A percentile compares a stretch with the other conserved stretches of the same genome.
Conservation (phyloP, 2,329 filamentous ascomycete genomes). For the Epichloe sibirici region DNA sequence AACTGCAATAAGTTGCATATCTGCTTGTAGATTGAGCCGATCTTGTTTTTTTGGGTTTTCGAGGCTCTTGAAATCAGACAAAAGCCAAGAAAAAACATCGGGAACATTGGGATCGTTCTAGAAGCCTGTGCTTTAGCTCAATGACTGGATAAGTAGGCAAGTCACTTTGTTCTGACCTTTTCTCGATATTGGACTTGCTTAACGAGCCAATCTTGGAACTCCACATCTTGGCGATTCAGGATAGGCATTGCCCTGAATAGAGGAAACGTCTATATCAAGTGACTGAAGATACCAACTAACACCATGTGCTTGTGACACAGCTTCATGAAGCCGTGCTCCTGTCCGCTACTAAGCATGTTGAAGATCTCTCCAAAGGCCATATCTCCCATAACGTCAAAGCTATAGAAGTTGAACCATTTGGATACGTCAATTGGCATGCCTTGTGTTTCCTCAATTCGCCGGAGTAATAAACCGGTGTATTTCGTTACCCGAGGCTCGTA, state of each 20-base stretch:
- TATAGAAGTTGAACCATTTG: constrained; percentile 22
- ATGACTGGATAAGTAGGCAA: not conserved
- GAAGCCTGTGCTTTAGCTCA: too few relatives aligned
- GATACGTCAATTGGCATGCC: constrained; percentile 17
- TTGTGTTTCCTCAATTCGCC: constrained; percentile 11
- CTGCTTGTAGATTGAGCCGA: constrained; percentile 14
- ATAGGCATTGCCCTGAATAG: constrained; percentile 12
- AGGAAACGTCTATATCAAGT: constrained; percentile 10
- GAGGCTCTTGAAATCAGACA: constrained; percentile 14
- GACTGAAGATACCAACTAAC: constrained; percentile 12
- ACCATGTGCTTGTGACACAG: constrained; percentile 14
- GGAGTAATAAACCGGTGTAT: not conserved
- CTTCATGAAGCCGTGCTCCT: constrained; percentile 16
- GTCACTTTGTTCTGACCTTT: not conserved
- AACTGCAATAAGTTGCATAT: constrained; percentile 18
- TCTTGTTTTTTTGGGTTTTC: constrained; percentile 11
- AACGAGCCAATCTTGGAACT: constrained; percentile 10
- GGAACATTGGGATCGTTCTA: constrained; percentile 10
- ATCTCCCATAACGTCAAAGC: constrained; percentile 30
- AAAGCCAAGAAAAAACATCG: constrained; percentile 21
- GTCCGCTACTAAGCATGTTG: constrained; percentile 19
- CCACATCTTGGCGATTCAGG: constrained; percentile 10
- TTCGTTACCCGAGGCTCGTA: constrained; percentile 17
- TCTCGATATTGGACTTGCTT: not conserved
- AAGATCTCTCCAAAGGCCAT: constrained; percentile 26